Conservation (phyloP, 768 basidiomycete species). For the Rhodocollybia butyracea region DNA sequence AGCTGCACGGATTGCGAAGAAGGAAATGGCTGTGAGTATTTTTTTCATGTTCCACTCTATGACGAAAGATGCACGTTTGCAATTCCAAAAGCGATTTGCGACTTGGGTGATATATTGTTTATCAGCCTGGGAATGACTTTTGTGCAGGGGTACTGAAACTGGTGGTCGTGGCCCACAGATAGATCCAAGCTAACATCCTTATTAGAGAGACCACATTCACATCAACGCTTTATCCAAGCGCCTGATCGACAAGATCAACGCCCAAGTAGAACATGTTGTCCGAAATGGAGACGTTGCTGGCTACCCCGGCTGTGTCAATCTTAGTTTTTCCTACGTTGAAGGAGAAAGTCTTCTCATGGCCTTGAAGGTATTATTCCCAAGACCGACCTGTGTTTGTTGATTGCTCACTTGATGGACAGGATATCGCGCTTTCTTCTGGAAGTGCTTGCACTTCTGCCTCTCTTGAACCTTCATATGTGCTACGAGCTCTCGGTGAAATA, state of each 20-base stretch:
- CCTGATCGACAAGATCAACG: constrained; percentile 76
- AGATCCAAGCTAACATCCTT: constrained; percentile 13
- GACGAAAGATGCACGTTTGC: constrained; percentile 44
- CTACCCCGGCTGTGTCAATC: constrained; percentile 94
- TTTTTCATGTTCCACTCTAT: constrained; percentile 14
- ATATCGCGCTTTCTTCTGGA: constrained; percentile 95
- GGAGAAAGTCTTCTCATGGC: constrained; percentile 98
- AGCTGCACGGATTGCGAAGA: constrained; percentile 86
- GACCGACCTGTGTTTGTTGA: not conserved
- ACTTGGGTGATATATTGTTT: constrained; percentile 41
- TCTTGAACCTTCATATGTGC: constrained; percentile 95
- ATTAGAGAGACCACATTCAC: constrained; percentile 77
- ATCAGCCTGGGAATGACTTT: constrained; percentile 58
- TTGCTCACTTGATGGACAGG: constrained; percentile 41
- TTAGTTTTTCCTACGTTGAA: constrained; percentile 95
- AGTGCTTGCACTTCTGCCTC: constrained; percentile 99
- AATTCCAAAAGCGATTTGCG: constrained; percentile 28
- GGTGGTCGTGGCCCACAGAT: not conserved
- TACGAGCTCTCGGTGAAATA: constrained; percentile 80
- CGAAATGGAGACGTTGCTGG: constrained; percentile 91
- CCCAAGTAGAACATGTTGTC: constrained; percentile 84
- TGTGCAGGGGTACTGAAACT: constrained; percentile 94
- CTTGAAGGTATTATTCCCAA: constrained; percentile 62
- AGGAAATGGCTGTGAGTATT: constrained; percentile 86
- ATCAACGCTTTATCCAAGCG: constrained; percentile 75